phyloP scores from a whole-genome alignment of 768 basidiomycete genomes.

The Amanita thiersii region DNA sequence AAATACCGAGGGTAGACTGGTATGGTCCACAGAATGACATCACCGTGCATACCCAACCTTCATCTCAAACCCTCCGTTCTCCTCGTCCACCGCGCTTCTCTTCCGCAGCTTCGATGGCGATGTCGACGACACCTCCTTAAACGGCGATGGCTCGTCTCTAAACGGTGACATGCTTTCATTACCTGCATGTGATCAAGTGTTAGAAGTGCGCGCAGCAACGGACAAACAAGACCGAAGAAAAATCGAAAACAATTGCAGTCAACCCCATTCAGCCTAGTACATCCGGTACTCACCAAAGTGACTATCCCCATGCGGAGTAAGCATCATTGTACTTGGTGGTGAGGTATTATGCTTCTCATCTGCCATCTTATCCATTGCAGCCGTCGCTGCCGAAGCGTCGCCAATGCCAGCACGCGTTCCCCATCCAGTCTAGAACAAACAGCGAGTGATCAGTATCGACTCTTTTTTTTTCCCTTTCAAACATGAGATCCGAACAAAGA shows the following conservation, averaged over 20 bases:
- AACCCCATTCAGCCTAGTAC: too few relatives aligned
- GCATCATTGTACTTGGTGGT: neutral
- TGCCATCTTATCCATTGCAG: conserved; percentile 46
- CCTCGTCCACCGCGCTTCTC: conserved; percentile 19
- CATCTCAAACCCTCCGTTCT: conserved; percentile 22
- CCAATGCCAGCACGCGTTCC: conserved; percentile 93
- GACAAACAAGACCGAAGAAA: too few relatives aligned
- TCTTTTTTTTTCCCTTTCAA: too few relatives aligned
- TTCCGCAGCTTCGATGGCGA: too few relatives aligned
- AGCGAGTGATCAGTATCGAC: conserved; percentile 3
- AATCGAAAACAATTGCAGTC: too few relatives aligned
- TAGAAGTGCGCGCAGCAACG: too few relatives aligned
- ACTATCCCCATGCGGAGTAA: conserved; percentile 13
- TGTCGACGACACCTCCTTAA: conserved; percentile 19
- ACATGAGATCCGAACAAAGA: conserved; percentile 1
- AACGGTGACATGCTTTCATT: conserved; percentile 15
- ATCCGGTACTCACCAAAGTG: neutral
- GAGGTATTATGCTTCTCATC: conserved; percentile 21
- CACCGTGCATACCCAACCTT: conserved; percentile 28
- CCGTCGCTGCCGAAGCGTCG: conserved; percentile 70
- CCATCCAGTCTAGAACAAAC: conserved; percentile 67
- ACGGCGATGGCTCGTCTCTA: conserved; percentile 21
- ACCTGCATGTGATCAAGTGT: conserved; percentile 12
- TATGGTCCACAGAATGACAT: conserved; percentile 5
- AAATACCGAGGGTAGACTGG: too few relatives aligned